Evolutionary conservation across 352 stramenopile genomes (phyloP).

Genomic region (Phytophthora pluvialis): DNA sequence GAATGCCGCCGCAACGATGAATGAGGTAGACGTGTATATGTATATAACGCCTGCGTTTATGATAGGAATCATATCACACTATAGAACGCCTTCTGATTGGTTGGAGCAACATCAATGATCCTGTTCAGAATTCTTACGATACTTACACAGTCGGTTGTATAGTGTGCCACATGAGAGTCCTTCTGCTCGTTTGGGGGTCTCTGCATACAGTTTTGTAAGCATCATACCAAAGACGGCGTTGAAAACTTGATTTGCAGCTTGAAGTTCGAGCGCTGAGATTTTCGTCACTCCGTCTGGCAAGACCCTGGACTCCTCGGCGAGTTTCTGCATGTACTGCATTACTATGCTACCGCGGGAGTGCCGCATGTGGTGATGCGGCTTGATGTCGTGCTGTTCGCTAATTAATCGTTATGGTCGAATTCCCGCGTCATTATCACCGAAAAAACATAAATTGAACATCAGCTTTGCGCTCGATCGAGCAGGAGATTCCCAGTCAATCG

Average conservation of each 20-base stretch:
- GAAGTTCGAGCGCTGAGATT: neutral
- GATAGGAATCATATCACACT: conserved; percentile 8
- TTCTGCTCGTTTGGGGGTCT: neutral
- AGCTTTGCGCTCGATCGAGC: neutral
- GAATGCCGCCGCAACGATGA: no score
- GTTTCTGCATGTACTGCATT: conserved; percentile 7
- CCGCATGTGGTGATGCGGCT: neutral
- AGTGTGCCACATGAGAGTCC: neutral
- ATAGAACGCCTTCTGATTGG: neutral
- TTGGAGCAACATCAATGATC: neutral
- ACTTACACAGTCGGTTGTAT: conserved; percentile 1
- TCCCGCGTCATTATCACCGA: neutral
- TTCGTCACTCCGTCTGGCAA: neutral
- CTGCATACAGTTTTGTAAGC: neutral
- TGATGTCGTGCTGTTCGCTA: conserved; percentile 17
- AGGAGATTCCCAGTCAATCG: conserved; percentile 11
- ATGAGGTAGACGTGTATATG: no score
- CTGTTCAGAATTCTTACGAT: neutral
- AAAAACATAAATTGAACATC: conserved; percentile 17
- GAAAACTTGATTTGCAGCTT: neutral
- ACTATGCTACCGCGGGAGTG: conserved; percentile 8
- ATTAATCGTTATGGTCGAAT: conserved; percentile 11
- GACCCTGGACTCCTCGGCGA: neutral
- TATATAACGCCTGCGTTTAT: conserved; percentile 7
- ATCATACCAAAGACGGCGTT: neutral